Percentiles rank a stretch among this genome's conserved stretches.
Evolutionary conservation across 2,329 filamentous ascomycete genomes (phyloP).

Genomic region (Aaosphaeria pasadenensis): DNA sequence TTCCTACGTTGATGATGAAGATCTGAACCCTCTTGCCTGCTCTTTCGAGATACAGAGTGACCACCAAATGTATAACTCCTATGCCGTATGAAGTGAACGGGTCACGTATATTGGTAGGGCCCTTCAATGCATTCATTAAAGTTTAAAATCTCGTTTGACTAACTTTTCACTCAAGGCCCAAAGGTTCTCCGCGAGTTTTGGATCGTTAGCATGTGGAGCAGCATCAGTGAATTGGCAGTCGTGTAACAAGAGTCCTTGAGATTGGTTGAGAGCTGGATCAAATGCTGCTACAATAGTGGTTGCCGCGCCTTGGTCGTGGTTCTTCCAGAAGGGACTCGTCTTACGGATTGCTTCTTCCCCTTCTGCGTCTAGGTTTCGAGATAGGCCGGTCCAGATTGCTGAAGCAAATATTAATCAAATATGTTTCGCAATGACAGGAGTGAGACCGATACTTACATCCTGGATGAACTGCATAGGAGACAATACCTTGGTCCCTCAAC

Average conservation of each 20-base stretch:
- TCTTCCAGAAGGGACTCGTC: slow-evolving; percentile 30
- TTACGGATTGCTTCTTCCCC: slow-evolving; percentile 22
- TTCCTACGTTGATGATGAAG: no score
- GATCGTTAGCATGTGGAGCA: slow-evolving; percentile 22
- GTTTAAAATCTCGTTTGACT: slow-evolving; percentile 18
- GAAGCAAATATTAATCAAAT: slow-evolving; percentile 2
- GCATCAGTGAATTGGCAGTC: slow-evolving; percentile 26
- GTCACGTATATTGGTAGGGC: no score
- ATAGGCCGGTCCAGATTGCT: slow-evolving; percentile 30
- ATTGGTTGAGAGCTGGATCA: slow-evolving; percentile 24
- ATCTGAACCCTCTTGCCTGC: no score
- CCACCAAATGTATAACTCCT: no score
- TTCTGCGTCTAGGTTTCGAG: slow-evolving; percentile 23
- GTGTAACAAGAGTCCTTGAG: slow-evolving; percentile 20
- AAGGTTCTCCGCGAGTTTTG: slow-evolving; percentile 20
- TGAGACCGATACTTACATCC: slow-evolving; percentile 20
- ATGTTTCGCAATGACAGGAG: not conserved
- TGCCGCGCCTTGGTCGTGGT: slow-evolving; percentile 28
- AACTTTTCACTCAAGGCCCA: slow-evolving; percentile 32
- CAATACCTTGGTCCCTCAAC: slow-evolving; percentile 17
- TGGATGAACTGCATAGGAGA: slow-evolving; percentile 30
- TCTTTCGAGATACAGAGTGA: no score
- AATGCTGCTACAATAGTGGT: slow-evolving; percentile 29
- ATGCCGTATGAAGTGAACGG: no score
- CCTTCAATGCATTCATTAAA: not conserved